Evolutionary conservation across 2,329 filamentous ascomycete species (phyloP).

Genomic region (Fusarium ambrosium): DNA sequence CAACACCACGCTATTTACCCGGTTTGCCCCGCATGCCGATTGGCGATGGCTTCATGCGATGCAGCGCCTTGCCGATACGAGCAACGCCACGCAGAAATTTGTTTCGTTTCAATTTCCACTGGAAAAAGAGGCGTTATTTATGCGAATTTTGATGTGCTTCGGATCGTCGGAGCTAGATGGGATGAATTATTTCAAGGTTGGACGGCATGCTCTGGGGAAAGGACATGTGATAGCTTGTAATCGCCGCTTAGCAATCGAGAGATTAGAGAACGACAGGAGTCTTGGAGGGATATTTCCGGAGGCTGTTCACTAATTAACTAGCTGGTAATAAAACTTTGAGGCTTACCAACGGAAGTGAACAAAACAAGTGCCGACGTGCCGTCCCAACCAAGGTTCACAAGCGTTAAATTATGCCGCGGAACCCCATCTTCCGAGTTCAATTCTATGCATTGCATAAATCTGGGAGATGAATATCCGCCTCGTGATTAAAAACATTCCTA

Average conservation of each 20-base stretch:
- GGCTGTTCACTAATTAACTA: not conserved
- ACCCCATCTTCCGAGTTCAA: not conserved
- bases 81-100: not conserved
- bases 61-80: not conserved
- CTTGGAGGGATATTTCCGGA: not conserved
- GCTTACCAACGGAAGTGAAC: not conserved
- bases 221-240: not conserved
- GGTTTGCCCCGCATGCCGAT: not conserved
- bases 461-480: not conserved
- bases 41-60: constrained; percentile 1
- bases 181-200: not conserved
- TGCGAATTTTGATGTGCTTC: not conserved
- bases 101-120: not conserved
- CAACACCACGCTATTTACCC: not conserved
- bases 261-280: not conserved
- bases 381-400: not conserved
- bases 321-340: not conserved
- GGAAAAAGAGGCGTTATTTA: not conserved
- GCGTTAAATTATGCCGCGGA: not conserved
- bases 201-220: not conserved
- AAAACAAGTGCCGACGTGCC: not conserved
- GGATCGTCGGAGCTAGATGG: not conserved
- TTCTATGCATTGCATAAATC: not conserved
- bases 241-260: not conserved
- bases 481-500: not conserved